Base-by-base conservation (phyloP, 2,329 filamentous ascomycete genomes). In the Clonostachys sp. region DNA sequence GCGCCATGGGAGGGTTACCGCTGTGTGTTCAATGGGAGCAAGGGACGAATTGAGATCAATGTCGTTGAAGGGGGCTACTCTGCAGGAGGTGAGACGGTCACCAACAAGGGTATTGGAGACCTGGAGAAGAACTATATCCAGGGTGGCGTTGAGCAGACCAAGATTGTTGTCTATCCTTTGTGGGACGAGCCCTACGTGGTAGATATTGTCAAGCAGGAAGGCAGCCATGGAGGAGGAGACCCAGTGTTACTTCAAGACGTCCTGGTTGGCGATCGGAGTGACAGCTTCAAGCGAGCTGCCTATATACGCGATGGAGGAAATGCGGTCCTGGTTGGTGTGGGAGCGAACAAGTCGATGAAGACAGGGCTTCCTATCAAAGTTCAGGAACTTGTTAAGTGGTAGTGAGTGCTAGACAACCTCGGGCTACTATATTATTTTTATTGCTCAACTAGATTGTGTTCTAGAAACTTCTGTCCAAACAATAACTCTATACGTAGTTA, bases 161-260 rank as follows among this genome's bases (percentile, higher is more conserved):
- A 55, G 10, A 65, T 71, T 36, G 61, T 65, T 3, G 50, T 74
- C n/a, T 62, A 68, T 24, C 71, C 70, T 2, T 44, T 73, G 44
- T 73, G 73, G 49, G 66, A 64, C 33, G 66, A 71, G 51, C 71
- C 72, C 1, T 57, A 63, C 6, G 65, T 71, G 34, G 59, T 74
- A 13, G 61, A 67, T 33, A 63, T 75, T 42, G 58, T 61, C 3
- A 61, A 66, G 24, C 64, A 63, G 12, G 56, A 62, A 6, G 72
- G 72, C 12, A 68, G 69, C 0, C 72, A 75, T 53, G 72, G 72
- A 12, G 72, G 72, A 12, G 72, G 72, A 4, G 72, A 75, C 54
- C 66, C 70, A 6, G 63, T 72, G 5, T 53, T 75, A 41, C 55
- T 75, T 38, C 61, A 64, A 16, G 71, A 74, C 59, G 48, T 74